Conservation (phyloP, 129 eudicot species). For the Deinandra increscens region DNA sequence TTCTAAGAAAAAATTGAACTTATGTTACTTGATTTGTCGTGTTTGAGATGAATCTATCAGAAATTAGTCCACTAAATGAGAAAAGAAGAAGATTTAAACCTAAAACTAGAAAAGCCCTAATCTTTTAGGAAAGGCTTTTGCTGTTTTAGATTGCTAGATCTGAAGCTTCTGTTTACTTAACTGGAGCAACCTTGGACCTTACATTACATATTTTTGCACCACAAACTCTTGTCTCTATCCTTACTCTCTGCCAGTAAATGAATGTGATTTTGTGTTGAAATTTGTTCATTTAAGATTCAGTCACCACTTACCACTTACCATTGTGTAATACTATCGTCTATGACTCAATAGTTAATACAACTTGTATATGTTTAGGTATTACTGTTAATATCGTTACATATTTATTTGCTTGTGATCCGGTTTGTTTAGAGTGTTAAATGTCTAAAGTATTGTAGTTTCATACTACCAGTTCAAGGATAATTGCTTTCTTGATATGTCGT, state of each 20-base stretch:
- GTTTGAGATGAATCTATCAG: conserved; percentile 10
- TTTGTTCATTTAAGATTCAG: conserved; percentile 3
- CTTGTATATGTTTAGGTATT: conserved; percentile 1
- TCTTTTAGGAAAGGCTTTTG: neutral
- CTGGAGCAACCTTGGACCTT: neutral
- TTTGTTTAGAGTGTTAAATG: neutral
- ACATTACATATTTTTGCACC: neutral
- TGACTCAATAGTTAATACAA: neutral
- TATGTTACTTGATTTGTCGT: neutral
- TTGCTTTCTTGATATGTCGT: neutral
- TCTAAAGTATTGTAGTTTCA: neutral
- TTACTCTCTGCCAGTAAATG: neutral
- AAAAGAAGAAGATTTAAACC: neutral
- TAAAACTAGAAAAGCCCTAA: conserved; percentile 12
- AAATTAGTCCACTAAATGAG: neutral
- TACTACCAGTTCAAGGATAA: conserved; percentile 1
- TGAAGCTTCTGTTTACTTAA: neutral
- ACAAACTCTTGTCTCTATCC: neutral
- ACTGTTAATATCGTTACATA: neutral
- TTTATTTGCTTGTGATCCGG: conserved; percentile 7
- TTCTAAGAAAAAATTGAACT: neutral
- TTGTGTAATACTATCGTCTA: neutral
- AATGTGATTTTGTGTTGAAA: neutral
- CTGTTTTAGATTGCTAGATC: conserved; percentile 4
- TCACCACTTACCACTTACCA: neutral